These are phyloP conservation scores for Eruca vesicaria DNA, from an alignment of 441 rosid genomes.

Conservation along the genomic window DNA sequence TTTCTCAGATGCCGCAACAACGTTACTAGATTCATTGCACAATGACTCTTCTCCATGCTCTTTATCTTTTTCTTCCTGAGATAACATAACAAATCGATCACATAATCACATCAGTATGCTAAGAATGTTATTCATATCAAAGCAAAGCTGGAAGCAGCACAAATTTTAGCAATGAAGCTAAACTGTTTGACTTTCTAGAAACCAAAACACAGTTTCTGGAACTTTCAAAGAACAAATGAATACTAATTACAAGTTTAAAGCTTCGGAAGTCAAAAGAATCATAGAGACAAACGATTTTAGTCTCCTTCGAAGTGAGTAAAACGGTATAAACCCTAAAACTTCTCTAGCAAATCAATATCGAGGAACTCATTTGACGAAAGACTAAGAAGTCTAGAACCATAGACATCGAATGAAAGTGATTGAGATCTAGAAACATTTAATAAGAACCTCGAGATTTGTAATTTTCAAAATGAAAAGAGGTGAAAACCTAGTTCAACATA, in stretches of 20 bases:
- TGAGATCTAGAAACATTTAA: slow-evolving; percentile 8
- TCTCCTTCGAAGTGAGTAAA: neutral
- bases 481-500: slow-evolving; percentile 1
- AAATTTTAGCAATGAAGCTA: too few relatives aligned
- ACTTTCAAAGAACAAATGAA: neutral
- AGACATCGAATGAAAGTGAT: neutral
- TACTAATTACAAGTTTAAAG: neutral
- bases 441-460: slow-evolving; percentile 1
- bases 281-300: too few relatives aligned
- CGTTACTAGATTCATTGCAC: slow-evolving; percentile 41
- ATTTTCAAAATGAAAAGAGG: neutral
- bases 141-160: neutral
- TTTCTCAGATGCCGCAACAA: slow-evolving; percentile 46
- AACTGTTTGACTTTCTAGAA: neutral
- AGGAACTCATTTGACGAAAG: neutral
- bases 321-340: slow-evolving; percentile 13
- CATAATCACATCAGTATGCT: neutral
- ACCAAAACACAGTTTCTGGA: neutral
- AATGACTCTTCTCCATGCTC: slow-evolving; percentile 28
- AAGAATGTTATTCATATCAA: neutral
- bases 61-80: slow-evolving; percentile 45
- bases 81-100: neutral
- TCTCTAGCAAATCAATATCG: neutral
- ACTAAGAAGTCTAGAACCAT: neutral
- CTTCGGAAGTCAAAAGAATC: too few relatives aligned